Evolutionary conservation across 1,284 basidiomycete species (phyloP).

Genomic region (Irpex rosettiformis): DNA sequence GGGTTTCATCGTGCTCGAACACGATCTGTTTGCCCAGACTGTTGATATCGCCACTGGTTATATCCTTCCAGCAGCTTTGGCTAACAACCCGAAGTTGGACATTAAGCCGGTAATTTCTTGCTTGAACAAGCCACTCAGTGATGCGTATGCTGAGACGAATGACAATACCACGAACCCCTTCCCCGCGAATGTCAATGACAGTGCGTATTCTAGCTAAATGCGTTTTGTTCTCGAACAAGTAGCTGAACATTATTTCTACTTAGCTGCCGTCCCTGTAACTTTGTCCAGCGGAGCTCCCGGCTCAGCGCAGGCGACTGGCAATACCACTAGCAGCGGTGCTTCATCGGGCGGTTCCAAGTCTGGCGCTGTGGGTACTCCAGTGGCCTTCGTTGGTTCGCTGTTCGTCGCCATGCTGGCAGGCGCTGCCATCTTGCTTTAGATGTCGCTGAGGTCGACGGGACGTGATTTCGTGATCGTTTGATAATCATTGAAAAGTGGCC

Average conservation of each 20-base stretch:
- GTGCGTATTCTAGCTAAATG: not conserved
- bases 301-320: conserved; percentile 27
- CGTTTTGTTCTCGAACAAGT: not conserved
- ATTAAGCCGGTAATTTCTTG: conserved; percentile 68
- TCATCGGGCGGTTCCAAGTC: conserved; percentile 13
- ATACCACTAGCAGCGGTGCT: conserved; percentile 12
- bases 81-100: conserved; percentile 55
- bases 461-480: not conserved
- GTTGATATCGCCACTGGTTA: conserved; percentile 72
- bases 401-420: conserved; percentile 13
- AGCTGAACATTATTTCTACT: conserved; percentile 2
- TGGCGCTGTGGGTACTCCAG: conserved; percentile 10
- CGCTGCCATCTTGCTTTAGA: conserved; percentile 5
- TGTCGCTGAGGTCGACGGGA: not conserved
- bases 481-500: not conserved
- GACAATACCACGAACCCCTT: conserved; percentile 54
- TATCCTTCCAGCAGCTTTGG: conserved; percentile 64
- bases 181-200: conserved; percentile 21
- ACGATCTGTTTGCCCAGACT: conserved; percentile 66
- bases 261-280: conserved; percentile 24
- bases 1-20: conserved; percentile 76
- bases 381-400: conserved; percentile 16
- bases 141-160: conserved; percentile 71
- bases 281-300: conserved; percentile 36
- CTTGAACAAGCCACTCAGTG: conserved; percentile 48